Percentiles rank a stretch among this genome's conserved stretches.
Conservation (phyloP, 2,329 filamentous ascomycete genomes). For the Stagonosporopsis rhizophila region DNA sequence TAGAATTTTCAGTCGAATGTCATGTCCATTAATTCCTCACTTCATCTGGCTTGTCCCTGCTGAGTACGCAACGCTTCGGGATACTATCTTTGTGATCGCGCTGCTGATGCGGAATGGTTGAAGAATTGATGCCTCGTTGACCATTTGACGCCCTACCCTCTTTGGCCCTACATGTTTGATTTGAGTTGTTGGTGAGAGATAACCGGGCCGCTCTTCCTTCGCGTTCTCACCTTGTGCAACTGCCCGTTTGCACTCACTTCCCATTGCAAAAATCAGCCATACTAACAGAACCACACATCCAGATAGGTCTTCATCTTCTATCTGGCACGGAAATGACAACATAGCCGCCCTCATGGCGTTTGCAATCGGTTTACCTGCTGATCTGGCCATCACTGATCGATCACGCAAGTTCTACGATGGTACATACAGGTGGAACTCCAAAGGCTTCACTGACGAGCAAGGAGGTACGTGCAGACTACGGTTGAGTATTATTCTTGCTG, state of each 20-base stretch:
- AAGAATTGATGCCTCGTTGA: neutral
- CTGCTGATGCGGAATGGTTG: neutral
- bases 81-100: neutral
- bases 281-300: neutral
- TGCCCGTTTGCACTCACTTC: conserved; percentile 5
- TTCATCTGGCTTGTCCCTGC: neutral
- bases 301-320: neutral
- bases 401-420: conserved; percentile 43
- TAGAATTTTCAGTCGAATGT: neutral
- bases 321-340: neutral
- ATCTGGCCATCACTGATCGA: conserved; percentile 24
- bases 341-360: neutral
- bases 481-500: neutral
- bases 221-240: conserved; percentile 2
- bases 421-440: conserved; percentile 30
- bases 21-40: neutral
- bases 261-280: neutral
- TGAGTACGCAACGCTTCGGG: neutral
- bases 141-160: neutral
- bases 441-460: conserved; percentile 38
- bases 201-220: conserved; percentile 3
- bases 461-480: conserved; percentile 23
- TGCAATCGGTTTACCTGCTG: neutral
- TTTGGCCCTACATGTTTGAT: neutral
- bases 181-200: neutral